Evolutionary conservation across 2,329 filamentous ascomycete genomes (phyloP).

Genomic region (Diaporthe sp.): DNA sequence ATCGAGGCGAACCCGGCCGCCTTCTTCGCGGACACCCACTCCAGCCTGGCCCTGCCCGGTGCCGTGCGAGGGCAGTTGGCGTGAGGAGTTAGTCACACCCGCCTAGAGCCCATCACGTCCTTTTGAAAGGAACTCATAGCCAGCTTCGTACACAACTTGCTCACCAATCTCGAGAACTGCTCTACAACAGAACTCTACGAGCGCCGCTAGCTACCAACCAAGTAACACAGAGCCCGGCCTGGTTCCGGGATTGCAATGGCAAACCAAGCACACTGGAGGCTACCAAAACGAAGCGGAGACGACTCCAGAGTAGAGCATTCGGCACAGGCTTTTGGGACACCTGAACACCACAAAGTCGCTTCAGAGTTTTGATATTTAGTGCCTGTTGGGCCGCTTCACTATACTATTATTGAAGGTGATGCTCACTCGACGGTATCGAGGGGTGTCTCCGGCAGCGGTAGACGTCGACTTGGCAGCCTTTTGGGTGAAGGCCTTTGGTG

Average conservation of each 20-base stretch:
- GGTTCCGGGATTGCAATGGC: not conserved
- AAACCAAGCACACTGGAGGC: not conserved
- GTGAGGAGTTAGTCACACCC: not conserved
- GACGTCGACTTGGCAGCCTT: not conserved
- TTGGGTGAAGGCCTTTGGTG: fast-evolving
- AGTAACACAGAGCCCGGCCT: not conserved
- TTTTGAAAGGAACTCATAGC: not conserved
- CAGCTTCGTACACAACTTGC: not conserved
- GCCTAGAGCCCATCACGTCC: not conserved
- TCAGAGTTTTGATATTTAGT: fast-evolving
- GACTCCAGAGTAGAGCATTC: not conserved
- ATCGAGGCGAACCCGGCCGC: conserved; percentile 58
- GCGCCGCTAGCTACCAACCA: not conserved
- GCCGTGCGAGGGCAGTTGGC: conserved; percentile 58
- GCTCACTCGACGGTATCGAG: not conserved
- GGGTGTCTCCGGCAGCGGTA: not conserved
- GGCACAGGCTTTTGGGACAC: not conserved
- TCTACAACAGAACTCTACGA: not conserved
- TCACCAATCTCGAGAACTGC: not conserved
- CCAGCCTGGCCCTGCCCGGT: conserved; percentile 52
- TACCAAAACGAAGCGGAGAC: not conserved
- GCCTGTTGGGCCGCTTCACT: not conserved
- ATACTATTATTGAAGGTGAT: not conserved
- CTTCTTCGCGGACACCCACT: conserved; percentile 63
- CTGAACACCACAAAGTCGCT: not conserved